phyloP scores from a whole-genome alignment of 345 rosid species.

The Pelargonium nanum region DNA sequence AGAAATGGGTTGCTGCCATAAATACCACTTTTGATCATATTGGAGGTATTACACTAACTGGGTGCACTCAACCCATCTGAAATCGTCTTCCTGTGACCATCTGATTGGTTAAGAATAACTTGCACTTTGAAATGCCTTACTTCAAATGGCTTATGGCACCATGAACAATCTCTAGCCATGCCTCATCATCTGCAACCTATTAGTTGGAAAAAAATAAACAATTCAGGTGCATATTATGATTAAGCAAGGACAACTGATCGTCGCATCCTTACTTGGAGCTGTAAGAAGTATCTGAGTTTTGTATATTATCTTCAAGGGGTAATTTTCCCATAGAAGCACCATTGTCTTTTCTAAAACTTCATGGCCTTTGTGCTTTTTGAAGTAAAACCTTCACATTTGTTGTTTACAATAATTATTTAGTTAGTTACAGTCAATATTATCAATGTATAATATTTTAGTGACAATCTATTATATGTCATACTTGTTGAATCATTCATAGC shows the following conservation, averaged over 20 bases:
- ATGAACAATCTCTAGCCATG: background rate
- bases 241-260: background rate
- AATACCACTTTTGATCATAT: slow-evolving; percentile 88
- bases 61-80: background rate
- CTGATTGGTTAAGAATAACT: background rate
- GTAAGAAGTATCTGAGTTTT: no score
- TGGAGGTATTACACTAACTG: slow-evolving; percentile 47
- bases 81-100: background rate
- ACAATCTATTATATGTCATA: background rate
- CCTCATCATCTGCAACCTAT: background rate
- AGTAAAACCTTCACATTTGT: no score
- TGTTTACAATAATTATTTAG: no score
- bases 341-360: no score
- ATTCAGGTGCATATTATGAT: no score
- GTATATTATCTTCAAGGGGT: no score
- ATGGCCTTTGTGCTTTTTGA: no score
- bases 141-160: background rate
- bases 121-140: background rate
- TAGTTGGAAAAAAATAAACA: background rate
- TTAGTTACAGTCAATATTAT: no score
- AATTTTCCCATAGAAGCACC: no score
- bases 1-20: slow-evolving; percentile 94
- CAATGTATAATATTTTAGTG: background rate
- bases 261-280: background rate
- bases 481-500: background rate